Base-by-base conservation (phyloP, 805 yeast genomes). In the Ogataea philodendri region DNA sequence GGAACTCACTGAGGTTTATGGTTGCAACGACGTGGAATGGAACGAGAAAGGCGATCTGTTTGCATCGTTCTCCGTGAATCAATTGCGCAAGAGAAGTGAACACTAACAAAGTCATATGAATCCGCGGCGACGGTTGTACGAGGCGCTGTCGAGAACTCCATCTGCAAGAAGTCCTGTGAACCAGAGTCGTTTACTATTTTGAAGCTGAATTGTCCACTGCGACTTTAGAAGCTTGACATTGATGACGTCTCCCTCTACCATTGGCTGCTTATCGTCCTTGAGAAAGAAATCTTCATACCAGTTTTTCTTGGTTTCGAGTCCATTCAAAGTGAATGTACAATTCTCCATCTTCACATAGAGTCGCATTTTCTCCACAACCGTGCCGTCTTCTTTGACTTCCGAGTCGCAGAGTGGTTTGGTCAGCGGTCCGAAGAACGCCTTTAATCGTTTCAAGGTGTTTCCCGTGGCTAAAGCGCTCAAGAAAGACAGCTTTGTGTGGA, bases 81-180 rank as follows among this genome's bases (percentile, higher is more conserved):
- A 72, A 26, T 61, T 79, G 44, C 72, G 84, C 52, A 79, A 79
- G 58, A 69, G 84, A 60, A 73, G 83, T 54, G 84, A 79, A 48
- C 81, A 78, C 55, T 78, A 57, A 56, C n/a, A n/a, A n/a, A n/a
- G n/a, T 42, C 39, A 57, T 15, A 60, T 17, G 37, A 52, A 59
- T 2, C 55, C 57, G 14, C 44, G 27, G 9, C 37, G 28, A 22
- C 42, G 39, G 32, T 57, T 39, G 41, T 44, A 60, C 24, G 42
- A 44, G 4, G 33, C n/a, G 8, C 32, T 39, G 41, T 58, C 61
- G 4, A 56, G 26, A 8, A 59, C 45, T 7, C 63, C 65, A 18
- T 52, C 55, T 3, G 54, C 24, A 19, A 46, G 29, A 3, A 52
- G 23, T 9, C 57, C 59, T 29, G 48, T 44, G 46, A 56, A 34